phyloP scores from a whole-genome alignment of 768 basidiomycete genomes.

The Amanita subjunquillea region DNA sequence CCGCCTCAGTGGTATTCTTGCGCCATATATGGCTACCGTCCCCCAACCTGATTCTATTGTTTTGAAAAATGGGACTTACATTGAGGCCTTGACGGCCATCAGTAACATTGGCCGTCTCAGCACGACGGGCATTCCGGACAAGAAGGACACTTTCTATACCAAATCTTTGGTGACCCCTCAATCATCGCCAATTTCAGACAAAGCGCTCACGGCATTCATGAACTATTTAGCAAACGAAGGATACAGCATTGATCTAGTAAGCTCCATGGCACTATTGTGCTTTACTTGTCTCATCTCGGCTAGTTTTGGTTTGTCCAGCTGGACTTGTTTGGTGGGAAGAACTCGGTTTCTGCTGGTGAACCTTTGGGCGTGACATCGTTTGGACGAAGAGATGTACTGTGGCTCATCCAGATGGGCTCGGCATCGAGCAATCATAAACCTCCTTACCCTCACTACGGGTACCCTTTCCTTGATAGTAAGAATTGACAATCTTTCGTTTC shows the following conservation, averaged over 20 bases:
- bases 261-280: not conserved
- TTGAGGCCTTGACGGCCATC: conserved; percentile 20
- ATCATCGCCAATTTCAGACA: conserved; percentile 17
- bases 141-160: conserved; percentile 30
- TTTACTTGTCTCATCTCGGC: not conserved
- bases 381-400: conserved; percentile 24
- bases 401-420: conserved; percentile 36
- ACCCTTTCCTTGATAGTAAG: conserved; percentile 30
- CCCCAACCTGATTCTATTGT: not conserved
- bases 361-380: conserved; percentile 26
- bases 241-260: conserved; percentile 4
- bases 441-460: conserved; percentile 28
- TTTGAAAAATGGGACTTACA: conserved; percentile 17
- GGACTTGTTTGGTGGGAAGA: conserved; percentile 27
- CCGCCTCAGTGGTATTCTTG: conserved; percentile 8
- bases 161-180: conserved; percentile 30
- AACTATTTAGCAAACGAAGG: conserved; percentile 25
- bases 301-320: conserved; percentile 26
- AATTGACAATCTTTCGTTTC: not conserved
- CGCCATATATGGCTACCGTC: conserved; percentile 9
- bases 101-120: conserved; percentile 16
- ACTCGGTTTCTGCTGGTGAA: conserved; percentile 29
- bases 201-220: conserved; percentile 20
- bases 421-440: conserved; percentile 23
- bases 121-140: conserved; percentile 14